Base-by-base conservation (phyloP, 108 stramenopile species). In the Stephanodiscus triporus region DNA sequence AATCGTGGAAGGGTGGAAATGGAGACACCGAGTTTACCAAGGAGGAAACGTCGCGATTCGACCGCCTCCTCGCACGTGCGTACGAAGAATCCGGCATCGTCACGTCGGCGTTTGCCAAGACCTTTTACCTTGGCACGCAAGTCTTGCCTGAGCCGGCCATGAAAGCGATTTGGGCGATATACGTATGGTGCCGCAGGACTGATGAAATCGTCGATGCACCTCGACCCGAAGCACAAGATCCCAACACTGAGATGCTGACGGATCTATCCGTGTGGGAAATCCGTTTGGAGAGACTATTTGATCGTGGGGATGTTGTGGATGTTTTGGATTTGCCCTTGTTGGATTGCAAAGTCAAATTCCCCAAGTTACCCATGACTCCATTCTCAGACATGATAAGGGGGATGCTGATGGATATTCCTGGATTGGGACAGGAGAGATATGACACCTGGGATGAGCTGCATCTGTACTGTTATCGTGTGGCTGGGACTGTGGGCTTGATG, bases 191-290 rank as follows among this genome's bases (percentile, higher is more conserved):
- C 72, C 88, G 98, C 19, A 84, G 98, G 17, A 98, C 98, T 4
- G 98, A 98, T 82, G 98, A 98, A 73, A 95, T 98, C 49, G 97
- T 98, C 11, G 97, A 98, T 85, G 93, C 95, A 6, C 96, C 96
- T 1, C 83, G 96, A 10, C 64, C 75, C 0, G 84, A 84, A 17
- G 82, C 78, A 24, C 53, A 84, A 16, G 90, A 93, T 47, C 78
- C 86, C 55, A 71, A 86, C 54, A 88, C 81, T 20, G 88, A 84
- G 64, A 95, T 95, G 91, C 77, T 94, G 24, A 68, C 64, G 23
- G 97, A 97, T 71, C 63, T 97, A 56, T 74, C 78, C 22, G 69
- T 78, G 13, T 97, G 97, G 98, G 89, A 95, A 55, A 77, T 89
- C 55, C 87, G 97, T 13, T 72, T 92, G 70, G 91, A 92, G 61